A percentile compares a stretch with the other conserved stretches of the same genome.
Evolutionary conservation across 1,139 yeast species (phyloP).

Genomic region (Sugiyamaella paludigena): DNA sequence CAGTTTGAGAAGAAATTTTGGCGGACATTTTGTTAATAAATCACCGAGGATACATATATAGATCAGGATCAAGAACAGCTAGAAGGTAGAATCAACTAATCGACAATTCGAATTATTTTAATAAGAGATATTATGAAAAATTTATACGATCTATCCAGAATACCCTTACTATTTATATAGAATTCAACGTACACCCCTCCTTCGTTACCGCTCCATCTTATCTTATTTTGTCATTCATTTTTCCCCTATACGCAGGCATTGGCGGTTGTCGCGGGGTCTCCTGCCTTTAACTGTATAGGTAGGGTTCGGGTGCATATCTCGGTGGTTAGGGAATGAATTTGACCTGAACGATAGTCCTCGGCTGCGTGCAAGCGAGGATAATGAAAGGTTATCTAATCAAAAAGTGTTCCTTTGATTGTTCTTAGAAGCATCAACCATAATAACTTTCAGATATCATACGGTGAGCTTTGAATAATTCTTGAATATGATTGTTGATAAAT

Average conservation of each 20-base stretch:
- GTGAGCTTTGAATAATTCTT: no score
- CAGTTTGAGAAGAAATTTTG: constrained; percentile 58
- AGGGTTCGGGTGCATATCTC: neutral
- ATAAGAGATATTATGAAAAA: constrained; percentile 2
- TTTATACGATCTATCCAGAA: neutral
- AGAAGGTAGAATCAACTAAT: neutral
- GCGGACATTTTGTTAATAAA: constrained; percentile 9
- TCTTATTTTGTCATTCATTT: neutral
- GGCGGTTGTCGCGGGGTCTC: constrained; percentile 11
- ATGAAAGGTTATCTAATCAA: no score
- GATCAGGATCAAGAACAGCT: neutral
- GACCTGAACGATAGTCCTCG: no score
- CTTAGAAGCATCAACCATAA: no score
- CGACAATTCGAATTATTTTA: neutral
- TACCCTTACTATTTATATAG: neutral
- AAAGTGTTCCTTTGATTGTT: no score
- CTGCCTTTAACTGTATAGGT: constrained; percentile 11
- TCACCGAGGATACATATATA: neutral
- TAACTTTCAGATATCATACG: no score
- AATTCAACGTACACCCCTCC: neutral
- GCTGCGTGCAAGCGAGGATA: no score
- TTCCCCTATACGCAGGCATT: constrained; percentile 14
- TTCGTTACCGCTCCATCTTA: neutral
- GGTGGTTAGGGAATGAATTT: neutral
- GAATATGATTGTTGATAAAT: no score